Evolutionary conservation across 1,139 yeast species (phyloP).

Genomic region (Citeromyces hawaiiensis): DNA sequence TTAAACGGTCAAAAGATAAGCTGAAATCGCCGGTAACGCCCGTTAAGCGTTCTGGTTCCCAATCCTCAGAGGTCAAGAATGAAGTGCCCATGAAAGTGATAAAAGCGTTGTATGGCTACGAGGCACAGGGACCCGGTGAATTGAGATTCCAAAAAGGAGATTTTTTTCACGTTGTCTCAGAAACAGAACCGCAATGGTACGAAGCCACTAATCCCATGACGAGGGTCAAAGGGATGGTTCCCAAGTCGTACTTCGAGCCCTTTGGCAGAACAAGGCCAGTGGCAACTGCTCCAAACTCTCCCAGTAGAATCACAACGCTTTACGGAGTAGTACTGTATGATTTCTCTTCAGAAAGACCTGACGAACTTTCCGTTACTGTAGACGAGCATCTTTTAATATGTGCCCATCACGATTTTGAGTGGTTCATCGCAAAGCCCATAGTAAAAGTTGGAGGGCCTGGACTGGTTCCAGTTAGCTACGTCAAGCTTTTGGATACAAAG

Average conservation of each 20-base stretch:
- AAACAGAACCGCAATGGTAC: constrained; percentile 62
- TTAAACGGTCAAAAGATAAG: neutral
- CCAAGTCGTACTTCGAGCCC: constrained; percentile 70
- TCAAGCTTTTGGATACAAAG: constrained; percentile 69
- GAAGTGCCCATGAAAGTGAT: constrained; percentile 61
- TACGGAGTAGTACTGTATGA: constrained; percentile 68
- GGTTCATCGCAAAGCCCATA: constrained; percentile 96
- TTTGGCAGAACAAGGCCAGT: constrained; percentile 45
- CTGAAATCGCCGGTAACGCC: constrained; percentile 11
- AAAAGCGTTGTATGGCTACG: constrained; percentile 67
- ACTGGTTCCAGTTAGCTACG: constrained; percentile 82
- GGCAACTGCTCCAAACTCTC: constrained; percentile 4
- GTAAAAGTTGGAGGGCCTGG: constrained; percentile 97
- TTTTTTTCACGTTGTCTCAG: constrained; percentile 60
- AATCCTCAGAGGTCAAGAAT: neutral
- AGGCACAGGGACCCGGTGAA: constrained; percentile 75
- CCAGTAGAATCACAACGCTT: constrained; percentile 20
- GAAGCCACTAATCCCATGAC: constrained; percentile 85
- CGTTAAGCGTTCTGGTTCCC: neutral
- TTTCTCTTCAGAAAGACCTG: constrained; percentile 79
- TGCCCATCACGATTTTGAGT: constrained; percentile 91
- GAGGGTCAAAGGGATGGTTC: constrained; percentile 74
- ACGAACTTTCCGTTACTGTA: constrained; percentile 70
- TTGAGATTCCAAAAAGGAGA: constrained; percentile 71
- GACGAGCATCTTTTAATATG: constrained; percentile 89